A percentile compares a stretch with the other conserved stretches of the same genome.
phyloP scores from a whole-genome alignment of 148 eudicot genomes.

The Fagopyrum tataricum region DNA sequence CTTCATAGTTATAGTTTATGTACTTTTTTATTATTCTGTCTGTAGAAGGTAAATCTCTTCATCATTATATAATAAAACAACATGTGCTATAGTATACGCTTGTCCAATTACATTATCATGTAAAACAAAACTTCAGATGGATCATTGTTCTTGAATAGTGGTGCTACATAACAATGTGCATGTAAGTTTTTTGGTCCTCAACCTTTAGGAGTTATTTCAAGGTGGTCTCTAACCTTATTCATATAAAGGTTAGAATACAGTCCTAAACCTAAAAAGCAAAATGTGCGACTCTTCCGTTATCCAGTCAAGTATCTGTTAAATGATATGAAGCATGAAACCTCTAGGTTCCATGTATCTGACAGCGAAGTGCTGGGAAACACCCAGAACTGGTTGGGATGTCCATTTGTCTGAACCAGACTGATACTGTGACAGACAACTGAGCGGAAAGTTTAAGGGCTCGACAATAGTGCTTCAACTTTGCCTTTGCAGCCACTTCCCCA shows the following conservation, averaged over 20 bases:
- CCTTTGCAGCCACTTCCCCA: too few species aligned
- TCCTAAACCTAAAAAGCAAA: background rate
- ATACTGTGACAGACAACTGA: too few species aligned
- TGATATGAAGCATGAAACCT: background rate
- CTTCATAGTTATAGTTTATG: background rate
- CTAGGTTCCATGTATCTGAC: too few species aligned
- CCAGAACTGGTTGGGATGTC: too few species aligned
- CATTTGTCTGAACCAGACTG: too few species aligned
- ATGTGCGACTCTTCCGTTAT: background rate
- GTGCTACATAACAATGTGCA: background rate
- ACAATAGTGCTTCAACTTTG: too few species aligned
- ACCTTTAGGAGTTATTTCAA: background rate
- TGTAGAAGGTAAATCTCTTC: background rate
- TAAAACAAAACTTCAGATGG: background rate
- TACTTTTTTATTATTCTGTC: background rate
- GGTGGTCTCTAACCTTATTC: background rate
- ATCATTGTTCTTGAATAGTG: background rate
- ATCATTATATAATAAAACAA: background rate
- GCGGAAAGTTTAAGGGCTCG: too few species aligned
- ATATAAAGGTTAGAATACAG: background rate
- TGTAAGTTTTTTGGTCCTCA: background rate
- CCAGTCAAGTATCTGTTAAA: background rate
- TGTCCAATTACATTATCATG: background rate
- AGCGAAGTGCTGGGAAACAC: too few species aligned
- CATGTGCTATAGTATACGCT: background rate